Evolutionary conservation across 495 filamentous ascomycete species (phyloP).

Genomic region (Chaetomidium leptoderma): DNA sequence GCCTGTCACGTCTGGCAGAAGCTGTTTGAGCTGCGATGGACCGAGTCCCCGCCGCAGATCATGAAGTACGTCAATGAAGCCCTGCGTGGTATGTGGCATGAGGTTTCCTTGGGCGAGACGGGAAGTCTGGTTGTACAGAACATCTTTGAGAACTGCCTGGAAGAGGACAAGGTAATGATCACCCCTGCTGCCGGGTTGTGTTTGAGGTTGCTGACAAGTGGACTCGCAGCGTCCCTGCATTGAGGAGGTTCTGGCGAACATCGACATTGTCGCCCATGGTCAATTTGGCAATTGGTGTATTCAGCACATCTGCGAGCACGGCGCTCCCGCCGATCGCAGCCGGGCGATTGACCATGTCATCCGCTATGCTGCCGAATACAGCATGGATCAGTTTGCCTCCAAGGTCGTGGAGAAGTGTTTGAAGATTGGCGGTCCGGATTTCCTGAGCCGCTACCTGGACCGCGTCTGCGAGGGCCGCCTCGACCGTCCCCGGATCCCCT

Average conservation of each 20-base stretch:
- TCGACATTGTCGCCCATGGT: constrained; percentile 94
- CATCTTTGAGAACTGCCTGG: constrained; percentile 98
- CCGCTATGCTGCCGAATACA: constrained; percentile 88
- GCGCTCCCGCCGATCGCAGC: constrained; percentile 82
- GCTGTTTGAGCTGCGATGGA: constrained; percentile 97
- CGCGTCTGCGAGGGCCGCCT: constrained; percentile 86
- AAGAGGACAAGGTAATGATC: constrained; percentile 87
- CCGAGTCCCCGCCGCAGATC: constrained; percentile 88
- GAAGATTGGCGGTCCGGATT: constrained; percentile 90
- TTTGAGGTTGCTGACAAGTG: constrained; percentile 34
- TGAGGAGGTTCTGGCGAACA: constrained; percentile 88
- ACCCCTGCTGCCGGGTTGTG: neutral
- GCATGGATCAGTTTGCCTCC: constrained; percentile 98
- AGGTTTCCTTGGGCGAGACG: constrained; percentile 93
- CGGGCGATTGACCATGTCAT: constrained; percentile 93
- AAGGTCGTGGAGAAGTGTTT: constrained; percentile 99
- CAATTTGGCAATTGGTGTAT: constrained; percentile 99
- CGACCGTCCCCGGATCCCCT: constrained; percentile 89
- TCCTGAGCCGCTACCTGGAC: constrained; percentile 87
- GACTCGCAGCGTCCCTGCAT: constrained; percentile 78
- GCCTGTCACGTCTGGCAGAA: constrained; percentile 99
- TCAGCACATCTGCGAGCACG: constrained; percentile 98
- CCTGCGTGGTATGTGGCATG: constrained; percentile 95
- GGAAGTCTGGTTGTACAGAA: constrained; percentile 98
- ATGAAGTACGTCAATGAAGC: constrained; percentile 98